These are phyloP conservation scores for Linum usitatissimum DNA, from an alignment of 345 rosid genomes.

Conservation along the genomic window DNA sequence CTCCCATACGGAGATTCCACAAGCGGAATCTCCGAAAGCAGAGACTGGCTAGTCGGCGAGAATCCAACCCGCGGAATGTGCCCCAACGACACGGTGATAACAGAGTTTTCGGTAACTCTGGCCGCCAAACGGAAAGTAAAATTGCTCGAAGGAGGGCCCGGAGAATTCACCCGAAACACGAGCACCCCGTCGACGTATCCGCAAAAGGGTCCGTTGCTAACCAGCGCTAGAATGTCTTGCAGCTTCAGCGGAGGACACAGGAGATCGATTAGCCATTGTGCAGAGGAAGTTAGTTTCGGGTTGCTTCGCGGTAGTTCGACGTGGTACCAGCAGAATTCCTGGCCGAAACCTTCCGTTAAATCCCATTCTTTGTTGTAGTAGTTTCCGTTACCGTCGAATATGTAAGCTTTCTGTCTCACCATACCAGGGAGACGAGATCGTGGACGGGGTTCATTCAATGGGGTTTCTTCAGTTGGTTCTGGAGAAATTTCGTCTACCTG, in stretches of 20 bases:
- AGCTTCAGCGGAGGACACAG: conserved; percentile 95
- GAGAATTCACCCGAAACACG: conserved; percentile 91
- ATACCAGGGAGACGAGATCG: conserved; percentile 41
- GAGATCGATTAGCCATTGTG: conserved; percentile 73
- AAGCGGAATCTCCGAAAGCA: conserved; percentile 83
- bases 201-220: conserved; percentile 91
- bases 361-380: conserved; percentile 73
- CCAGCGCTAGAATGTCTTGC: conserved; percentile 89
- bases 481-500: too few relatives aligned
- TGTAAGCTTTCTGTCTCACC: conserved; percentile 73
- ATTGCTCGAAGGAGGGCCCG: conserved; percentile 67
- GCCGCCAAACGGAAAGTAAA: conserved; percentile 86
- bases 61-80: conserved; percentile 86
- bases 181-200: conserved; percentile 84
- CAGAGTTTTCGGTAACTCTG: conserved; percentile 78
- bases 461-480: conserved; percentile 6
- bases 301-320: conserved; percentile 79
- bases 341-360: conserved; percentile 56
- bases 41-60: conserved; percentile 69
- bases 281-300: conserved; percentile 68
- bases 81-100: conserved; percentile 84
- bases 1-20: conserved; percentile 46
- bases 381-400: conserved; percentile 69
- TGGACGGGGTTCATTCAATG: conserved; percentile 12
- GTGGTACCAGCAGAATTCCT: conserved; percentile 94